Evolutionary conservation across 352 stramenopile species (phyloP), one percentile per base, ranked within the genome.

Genomic region (Phytophthora syringae): DNA sequence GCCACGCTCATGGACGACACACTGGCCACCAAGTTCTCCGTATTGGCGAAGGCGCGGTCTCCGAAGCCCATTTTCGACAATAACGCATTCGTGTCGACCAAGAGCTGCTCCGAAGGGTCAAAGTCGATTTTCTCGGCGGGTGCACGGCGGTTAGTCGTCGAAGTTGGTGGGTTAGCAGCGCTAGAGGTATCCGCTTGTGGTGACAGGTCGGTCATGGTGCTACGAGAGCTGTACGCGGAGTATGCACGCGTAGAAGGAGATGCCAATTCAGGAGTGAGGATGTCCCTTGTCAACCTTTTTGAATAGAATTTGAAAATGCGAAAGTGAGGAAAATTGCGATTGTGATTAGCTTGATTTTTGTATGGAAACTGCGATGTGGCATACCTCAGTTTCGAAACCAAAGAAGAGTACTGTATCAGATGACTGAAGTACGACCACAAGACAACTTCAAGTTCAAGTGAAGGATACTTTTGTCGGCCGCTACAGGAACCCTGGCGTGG

Each of bases 1-100:
- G 91, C 90, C 55, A 97, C 90, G 63, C 94, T 93, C 90, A 97
- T 97, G 49, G 84, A 96, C 44, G 88, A 96, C 7, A 94, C 87
- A 45, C 82, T 95, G 53, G 90, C 90, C 18, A 93, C 81, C 9
- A 97, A 74, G 43, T 97, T 89, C 10, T 84, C 80, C 13, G 81
- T 80, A 24, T 65, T 75, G 36, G 79, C 75, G 54, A 97, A 97
- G n/a, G 82, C 67, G 47, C 89, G 88, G 27, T 88, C 79, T 32
- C 80, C 86, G 53, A 97, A 96, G 44, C 87, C 88, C 57, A 96
- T 77, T 50, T 77, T 74, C 13, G 77, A 68, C 34, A 97, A 75
- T 48, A 97, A 72, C 51, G 69, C 83, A 59, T 97, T 97, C 9
- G 89, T 96, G 24, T 72, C 67, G 16, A 30, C 9, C 13, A 76